A percentile compares a stretch with the other conserved stretches of the same genome.
Conservation (phyloP, 2,329 filamentous ascomycete species). For the Cladophialophora bantiana region DNA sequence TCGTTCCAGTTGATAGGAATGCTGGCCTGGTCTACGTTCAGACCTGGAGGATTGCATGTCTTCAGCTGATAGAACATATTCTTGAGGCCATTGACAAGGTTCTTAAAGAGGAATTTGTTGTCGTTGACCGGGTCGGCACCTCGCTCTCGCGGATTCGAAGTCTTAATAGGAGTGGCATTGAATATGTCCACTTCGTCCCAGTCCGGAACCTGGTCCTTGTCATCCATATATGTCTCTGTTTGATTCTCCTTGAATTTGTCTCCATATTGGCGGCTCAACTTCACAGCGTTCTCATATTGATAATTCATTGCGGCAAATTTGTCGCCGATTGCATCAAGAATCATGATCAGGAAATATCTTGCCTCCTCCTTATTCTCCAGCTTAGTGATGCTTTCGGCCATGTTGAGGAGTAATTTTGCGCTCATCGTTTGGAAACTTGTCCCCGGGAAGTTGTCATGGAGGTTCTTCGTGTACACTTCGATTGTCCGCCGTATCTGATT, state of each 20-base stretch:
- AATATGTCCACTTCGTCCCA: constrained; percentile 99
- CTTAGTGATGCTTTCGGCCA: constrained; percentile 97
- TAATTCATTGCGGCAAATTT: constrained; percentile 99
- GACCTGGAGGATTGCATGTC: constrained; percentile 76
- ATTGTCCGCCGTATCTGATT: constrained; percentile 95
- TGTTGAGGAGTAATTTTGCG: constrained; percentile 92
- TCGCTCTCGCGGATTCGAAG: constrained; percentile 86
- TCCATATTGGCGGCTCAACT: constrained; percentile 79
- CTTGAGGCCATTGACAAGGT: constrained; percentile 92
- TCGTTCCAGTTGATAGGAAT: constrained; percentile 92
- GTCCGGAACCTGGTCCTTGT: constrained; percentile 79
- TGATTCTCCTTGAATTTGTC: constrained; percentile 69
- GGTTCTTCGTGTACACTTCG: constrained; percentile 94
- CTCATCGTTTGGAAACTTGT: constrained; percentile 99
- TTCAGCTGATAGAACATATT: constrained; percentile 96
- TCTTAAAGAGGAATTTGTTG: constrained; percentile 98
- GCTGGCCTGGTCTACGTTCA: constrained; percentile 75
- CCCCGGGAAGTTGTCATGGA: constrained; percentile 94
- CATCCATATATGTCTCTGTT: constrained; percentile 82
- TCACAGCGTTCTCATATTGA: constrained; percentile 93
- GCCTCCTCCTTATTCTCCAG: constrained; percentile 92
- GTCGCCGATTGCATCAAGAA: constrained; percentile 95
- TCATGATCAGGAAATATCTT: constrained; percentile 94
- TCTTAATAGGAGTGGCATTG: constrained; percentile 93
- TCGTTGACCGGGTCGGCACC: constrained; percentile 90